phyloP scores from a whole-genome alignment of 345 rosid genomes.

The Moricandia arvensis region DNA sequence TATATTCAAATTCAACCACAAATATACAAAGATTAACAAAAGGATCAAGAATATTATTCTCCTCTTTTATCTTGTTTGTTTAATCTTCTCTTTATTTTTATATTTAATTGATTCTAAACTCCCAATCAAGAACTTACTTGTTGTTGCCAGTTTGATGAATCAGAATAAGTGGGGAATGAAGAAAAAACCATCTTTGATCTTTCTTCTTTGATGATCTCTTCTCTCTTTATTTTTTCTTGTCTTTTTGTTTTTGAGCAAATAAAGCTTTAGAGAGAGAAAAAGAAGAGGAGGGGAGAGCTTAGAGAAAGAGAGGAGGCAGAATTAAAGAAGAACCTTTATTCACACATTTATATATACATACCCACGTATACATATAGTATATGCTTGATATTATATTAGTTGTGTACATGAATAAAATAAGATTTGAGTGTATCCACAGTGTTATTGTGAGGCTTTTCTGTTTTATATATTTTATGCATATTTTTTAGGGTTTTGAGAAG shows the following conservation, averaged over 20 bases:
- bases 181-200: conserved; percentile 40
- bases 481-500: conserved; percentile 38
- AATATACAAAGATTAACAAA: conserved; percentile 33
- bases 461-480: conserved; percentile 29
- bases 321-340: conserved; percentile 38
- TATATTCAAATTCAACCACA: conserved; percentile 44
- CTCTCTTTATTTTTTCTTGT: conserved; percentile 12
- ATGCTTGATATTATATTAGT: conserved; percentile 13
- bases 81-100: conserved; percentile 9
- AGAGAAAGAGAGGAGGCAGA: conserved; percentile 37
- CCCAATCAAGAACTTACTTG: conserved; percentile 35
- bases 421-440: conserved; percentile 25
- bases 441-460: conserved; percentile 28
- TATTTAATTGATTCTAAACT: conserved; percentile 11
- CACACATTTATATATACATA: conserved; percentile 32
- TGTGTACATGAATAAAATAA: conserved; percentile 15
- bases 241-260: conserved; percentile 22
- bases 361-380: conserved; percentile 22
- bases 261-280: conserved; percentile 35
- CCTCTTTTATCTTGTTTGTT: conserved; percentile 28
- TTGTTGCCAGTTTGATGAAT: conserved; percentile 44
- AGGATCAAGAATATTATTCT: conserved; percentile 39
- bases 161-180: conserved; percentile 37
- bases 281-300: conserved; percentile 27
- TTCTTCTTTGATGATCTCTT: conserved; percentile 29